Base-by-base conservation (phyloP, 768 basidiomycete species). In the Panus rudis region DNA sequence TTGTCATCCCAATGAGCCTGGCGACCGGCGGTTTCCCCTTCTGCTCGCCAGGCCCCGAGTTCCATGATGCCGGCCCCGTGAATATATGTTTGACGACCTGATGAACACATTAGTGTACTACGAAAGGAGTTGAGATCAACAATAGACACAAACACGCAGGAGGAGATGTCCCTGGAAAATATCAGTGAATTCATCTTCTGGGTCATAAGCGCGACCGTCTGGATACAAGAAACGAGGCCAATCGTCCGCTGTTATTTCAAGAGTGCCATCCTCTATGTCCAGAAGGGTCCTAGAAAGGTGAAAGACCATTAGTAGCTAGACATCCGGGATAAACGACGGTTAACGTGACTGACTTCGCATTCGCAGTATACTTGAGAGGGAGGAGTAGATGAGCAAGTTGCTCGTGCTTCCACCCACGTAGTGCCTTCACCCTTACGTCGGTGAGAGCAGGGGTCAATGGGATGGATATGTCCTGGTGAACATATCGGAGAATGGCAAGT, bases 181-280 rank as follows among this genome's bases (percentile, higher is more conserved):
- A 28, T 16, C 30, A 19, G 16, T 32, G 6, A 6, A 17, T 21
- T 43, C 42, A 14, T 43, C 19, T 6, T 34, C 33, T 7, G 31
- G 16, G 12, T 31, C 24, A 19, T 43, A 43, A 6, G 14, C 31
- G 24, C 25, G 42, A 17, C 28, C 42, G 13, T 43, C 42, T n/a
- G 42, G 42, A 22, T 43, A 43, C 16, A 26, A 30, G 21, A 43
- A 43, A 4, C 42, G 42, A 17, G 42, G 42, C 17, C 27, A 25
- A 17, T 43, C 31, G 12, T 43, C 16, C 16, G 28, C 42, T 7
- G 31, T 37, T n/a, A 12, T 20, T 13, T 4, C 4, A 41, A 41
- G 16, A 14, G 12, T 7, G 16, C 33, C 33, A 14, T 10, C 17
- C 13, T 10, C 21, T 10, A 39, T 35, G 33, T 7, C 33, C 10